Evolutionary conservation across 1,284 basidiomycete genomes (phyloP), one percentile per base, ranked within the genome.

Genomic region (Retiboletus flavoniger): DNA sequence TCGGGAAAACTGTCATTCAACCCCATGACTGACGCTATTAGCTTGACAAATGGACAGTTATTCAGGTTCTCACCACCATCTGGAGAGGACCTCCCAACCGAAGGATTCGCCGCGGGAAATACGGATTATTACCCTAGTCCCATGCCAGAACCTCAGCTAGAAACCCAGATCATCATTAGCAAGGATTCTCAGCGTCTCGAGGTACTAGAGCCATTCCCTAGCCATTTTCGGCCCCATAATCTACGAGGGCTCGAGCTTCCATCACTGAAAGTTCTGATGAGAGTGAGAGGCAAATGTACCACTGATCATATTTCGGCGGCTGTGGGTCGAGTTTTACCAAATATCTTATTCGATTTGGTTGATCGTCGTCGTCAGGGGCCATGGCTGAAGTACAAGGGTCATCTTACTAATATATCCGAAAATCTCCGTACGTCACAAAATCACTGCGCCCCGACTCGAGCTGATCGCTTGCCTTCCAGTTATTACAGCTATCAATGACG

Each of bases 371-470:
- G 17, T 34, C 62, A 91, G 89, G 95, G 95, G 2, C 91, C 93
- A 38, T 99, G 97, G 97, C 77, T 99, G 61, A 98, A 98, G 78
- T 99, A 97, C 79, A 99, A 94, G 70, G 91, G 95, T 0, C 95
- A 99, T 74, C 78, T 99, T 40, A 90, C 88, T 41, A 98, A 98
- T 72, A 95, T 98, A 57, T 95, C 95, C 1, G 94, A 98, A 73
- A 99, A 99, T 74, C 85, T 97, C 13, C 74, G 91, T 93, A 67
- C 68, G 89, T 80, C 19, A 44, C 10, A 16, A 55, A 41, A 44
- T 47, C 14, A 42, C n/a, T 44, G 47, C 32, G 34, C 48, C 49
- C 41, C 16, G 17, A 56, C 41, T 54, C 9, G 73, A 77, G 52
- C 73, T 80, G 57, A 82, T 75, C 56, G 73, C 9, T 71, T 61